Conservation (phyloP, 2,329 filamentous ascomycete genomes). For the Diaporthe ampelina region DNA sequence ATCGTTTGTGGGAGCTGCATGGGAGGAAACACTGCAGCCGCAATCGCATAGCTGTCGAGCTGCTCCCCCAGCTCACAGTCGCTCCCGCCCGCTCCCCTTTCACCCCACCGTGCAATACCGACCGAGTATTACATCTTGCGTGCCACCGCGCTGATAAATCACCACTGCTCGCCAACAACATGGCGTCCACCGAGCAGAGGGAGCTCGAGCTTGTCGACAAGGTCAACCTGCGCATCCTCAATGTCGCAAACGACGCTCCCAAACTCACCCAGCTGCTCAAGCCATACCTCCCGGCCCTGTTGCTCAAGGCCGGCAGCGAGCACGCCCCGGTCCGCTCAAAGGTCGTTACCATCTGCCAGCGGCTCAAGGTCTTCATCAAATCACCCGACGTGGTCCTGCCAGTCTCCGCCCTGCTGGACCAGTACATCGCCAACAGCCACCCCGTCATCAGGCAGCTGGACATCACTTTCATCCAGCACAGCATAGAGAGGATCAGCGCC, state of each 20-base stretch:
- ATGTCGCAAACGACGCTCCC: slow-evolving; percentile 84
- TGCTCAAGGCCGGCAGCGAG: slow-evolving; percentile 89
- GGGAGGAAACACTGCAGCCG: slow-evolving; percentile 2
- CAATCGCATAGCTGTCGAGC: slow-evolving; percentile 4
- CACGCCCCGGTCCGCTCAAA: slow-evolving; percentile 85
- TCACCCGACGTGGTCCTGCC: slow-evolving; percentile 79
- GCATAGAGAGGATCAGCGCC: slow-evolving; percentile 65
- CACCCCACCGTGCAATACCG: not conserved
- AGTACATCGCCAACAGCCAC: slow-evolving; percentile 85
- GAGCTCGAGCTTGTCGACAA: slow-evolving; percentile 88
- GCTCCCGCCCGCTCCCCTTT: not conserved
- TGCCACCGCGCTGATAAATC: slow-evolving; percentile 1
- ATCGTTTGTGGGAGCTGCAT: not conserved
- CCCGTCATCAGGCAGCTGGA: slow-evolving; percentile 89
- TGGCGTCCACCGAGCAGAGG: slow-evolving; percentile 68
- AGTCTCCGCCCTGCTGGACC: slow-evolving; percentile 85
- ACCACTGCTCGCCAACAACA: not conserved
- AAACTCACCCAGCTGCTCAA: slow-evolving; percentile 85
- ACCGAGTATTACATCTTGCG: too few relatives aligned
- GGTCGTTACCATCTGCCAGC: slow-evolving; percentile 65
- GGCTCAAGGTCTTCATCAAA: slow-evolving; percentile 69
- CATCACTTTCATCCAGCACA: slow-evolving; percentile 89
- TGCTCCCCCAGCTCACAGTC: slow-evolving; percentile 12
- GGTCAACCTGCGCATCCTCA: slow-evolving; percentile 85
- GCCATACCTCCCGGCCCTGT: slow-evolving; percentile 83